Evolutionary conservation across 352 stramenopile species (phyloP).

Genomic region (Phytophthora sojae): DNA sequence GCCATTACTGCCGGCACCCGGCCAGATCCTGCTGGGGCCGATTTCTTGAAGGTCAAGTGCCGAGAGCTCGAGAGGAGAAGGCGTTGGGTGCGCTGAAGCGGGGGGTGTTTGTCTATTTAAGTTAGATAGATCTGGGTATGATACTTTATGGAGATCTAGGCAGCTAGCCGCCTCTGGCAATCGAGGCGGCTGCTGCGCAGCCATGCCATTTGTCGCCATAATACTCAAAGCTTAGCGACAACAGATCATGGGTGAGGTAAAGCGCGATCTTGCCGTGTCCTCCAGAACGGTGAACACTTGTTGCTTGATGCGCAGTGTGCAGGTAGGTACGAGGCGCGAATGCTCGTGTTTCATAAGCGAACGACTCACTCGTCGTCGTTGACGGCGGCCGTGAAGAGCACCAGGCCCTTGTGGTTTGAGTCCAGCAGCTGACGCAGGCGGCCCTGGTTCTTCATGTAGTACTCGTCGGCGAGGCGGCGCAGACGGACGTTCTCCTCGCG

Average conservation of each 20-base stretch:
- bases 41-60: neutral
- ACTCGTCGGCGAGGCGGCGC: slow-evolving; percentile 67
- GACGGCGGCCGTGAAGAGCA: slow-evolving; percentile 37
- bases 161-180: slow-evolving; percentile 29
- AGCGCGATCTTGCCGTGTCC: slow-evolving; percentile 10
- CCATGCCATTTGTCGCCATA: slow-evolving; percentile 15
- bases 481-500: slow-evolving; percentile 74
- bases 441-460: slow-evolving; percentile 85
- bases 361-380: slow-evolving; percentile 32
- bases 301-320: slow-evolving; percentile 21
- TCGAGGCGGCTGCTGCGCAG: slow-evolving; percentile 24
- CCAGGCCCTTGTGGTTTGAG: slow-evolving; percentile 55
- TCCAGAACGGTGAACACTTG: slow-evolving; percentile 1
- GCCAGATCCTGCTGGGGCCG: neutral
- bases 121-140: slow-evolving; percentile 30
- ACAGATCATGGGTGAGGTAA: slow-evolving; percentile 12
- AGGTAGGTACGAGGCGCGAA: slow-evolving; percentile 1
- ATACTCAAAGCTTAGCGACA: slow-evolving; percentile 1
- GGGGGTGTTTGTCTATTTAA: slow-evolving; percentile 25
- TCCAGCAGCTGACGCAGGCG: slow-evolving; percentile 67
- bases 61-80: neutral
- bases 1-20: slow-evolving; percentile 9
- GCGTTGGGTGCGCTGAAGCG: slow-evolving; percentile 8
- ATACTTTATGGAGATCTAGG: slow-evolving; percentile 29
- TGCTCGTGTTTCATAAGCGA: slow-evolving; percentile 19